These are phyloP conservation scores for Luffa acutangula DNA, from an alignment of 306 rosid genomes.

Conservation along the genomic window DNA sequence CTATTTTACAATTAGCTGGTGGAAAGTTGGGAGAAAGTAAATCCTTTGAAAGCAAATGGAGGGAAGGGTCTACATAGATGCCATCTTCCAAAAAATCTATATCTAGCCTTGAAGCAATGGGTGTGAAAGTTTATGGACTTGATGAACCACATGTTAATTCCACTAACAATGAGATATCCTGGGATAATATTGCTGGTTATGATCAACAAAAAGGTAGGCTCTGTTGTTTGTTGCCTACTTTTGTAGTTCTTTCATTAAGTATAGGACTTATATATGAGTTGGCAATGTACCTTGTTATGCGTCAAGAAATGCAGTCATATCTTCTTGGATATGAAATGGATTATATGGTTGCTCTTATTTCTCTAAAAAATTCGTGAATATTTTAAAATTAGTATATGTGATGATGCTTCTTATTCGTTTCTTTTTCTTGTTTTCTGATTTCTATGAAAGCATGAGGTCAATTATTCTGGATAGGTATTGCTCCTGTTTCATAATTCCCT, in stretches of 20 bases:
- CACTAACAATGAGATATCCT: conserved; percentile 41
- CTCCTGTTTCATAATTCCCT: no score
- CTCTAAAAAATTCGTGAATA: not conserved
- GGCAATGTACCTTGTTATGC: not conserved
- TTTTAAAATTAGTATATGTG: not conserved
- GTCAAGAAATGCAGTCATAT: not conserved
- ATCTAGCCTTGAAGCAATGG: conserved; percentile 76
- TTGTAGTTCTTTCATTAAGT: not conserved
- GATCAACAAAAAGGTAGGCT: conserved; percentile 68
- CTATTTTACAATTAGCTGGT: conserved; percentile 73
- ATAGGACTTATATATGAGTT: not conserved
- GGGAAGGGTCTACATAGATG: conserved; percentile 30
- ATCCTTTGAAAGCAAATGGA: conserved; percentile 28
- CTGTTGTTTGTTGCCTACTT: not conserved
- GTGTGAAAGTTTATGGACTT: conserved; percentile 68
- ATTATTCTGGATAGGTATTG: no score
- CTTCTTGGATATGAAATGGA: not conserved
- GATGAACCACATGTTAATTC: conserved; percentile 28
- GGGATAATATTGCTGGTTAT: conserved; percentile 93
- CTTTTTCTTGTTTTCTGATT: not conserved
- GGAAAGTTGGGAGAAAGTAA: conserved; percentile 33
- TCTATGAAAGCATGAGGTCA: not conserved
- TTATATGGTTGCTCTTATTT: not conserved
- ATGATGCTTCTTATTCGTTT: not conserved
- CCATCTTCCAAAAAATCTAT: conserved; percentile 56